Conservation (phyloP, 768 basidiomycete species). For the Pleurotus platypus region DNA sequence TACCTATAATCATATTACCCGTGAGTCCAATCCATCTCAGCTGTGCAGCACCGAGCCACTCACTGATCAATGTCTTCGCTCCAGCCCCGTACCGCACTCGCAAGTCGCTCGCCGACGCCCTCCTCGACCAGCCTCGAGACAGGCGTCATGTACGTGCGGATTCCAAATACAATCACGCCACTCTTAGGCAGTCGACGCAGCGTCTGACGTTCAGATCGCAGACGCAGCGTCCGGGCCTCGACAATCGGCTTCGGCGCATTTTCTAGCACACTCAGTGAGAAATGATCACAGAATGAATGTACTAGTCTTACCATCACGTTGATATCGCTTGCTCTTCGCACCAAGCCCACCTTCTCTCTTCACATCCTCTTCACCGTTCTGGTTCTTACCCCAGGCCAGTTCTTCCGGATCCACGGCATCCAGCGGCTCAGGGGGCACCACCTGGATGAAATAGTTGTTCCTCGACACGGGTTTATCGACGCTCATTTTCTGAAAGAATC, state of each 20-base stretch:
- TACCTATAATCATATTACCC: background rate
- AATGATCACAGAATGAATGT: too few species aligned
- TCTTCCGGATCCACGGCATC: slow-evolving; percentile 54
- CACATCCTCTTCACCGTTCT: slow-evolving; percentile 19
- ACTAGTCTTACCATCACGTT: too few species aligned
- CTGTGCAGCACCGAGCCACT: background rate
- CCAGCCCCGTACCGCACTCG: slow-evolving; percentile 64
- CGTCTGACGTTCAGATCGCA: slow-evolving; percentile 66
- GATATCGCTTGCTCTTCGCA: background rate
- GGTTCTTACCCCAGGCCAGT: slow-evolving; percentile 58
- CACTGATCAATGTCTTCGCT: slow-evolving; percentile 53
- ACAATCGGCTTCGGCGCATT: slow-evolving; percentile 27
- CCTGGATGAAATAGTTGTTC: slow-evolving; percentile 50
- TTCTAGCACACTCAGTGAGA: background rate
- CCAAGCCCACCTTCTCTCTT: slow-evolving; percentile 11
- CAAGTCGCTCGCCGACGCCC: slow-evolving; percentile 60
- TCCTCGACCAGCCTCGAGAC: slow-evolving; percentile 52
- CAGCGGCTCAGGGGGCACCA: slow-evolving; percentile 6
- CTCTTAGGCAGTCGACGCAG: slow-evolving; percentile 59
- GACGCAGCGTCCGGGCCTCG: slow-evolving; percentile 34
- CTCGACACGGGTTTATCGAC: slow-evolving; percentile 69
- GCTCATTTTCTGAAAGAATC: slow-evolving; percentile 65
- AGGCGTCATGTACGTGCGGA: slow-evolving; percentile 60
- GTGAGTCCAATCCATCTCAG: background rate
- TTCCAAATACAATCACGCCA: slow-evolving; percentile 67